A percentile compares a stretch with the other conserved stretches of the same genome.
Conservation (phyloP, 352 stramenopile genomes). For the Phytopythium aichiense region DNA sequence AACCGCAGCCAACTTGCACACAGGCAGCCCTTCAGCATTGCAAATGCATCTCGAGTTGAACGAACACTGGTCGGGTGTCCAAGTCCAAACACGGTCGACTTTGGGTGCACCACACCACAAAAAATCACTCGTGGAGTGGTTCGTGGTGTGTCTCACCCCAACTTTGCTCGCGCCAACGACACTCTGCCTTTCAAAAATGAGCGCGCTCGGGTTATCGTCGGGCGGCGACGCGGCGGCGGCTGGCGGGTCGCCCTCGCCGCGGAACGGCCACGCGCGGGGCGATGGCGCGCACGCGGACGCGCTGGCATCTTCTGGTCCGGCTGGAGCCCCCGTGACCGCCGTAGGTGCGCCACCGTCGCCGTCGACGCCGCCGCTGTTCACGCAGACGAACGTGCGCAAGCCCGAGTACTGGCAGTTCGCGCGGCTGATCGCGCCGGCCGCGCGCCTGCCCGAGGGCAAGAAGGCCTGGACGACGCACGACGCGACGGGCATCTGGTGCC, state of each 20-base stretch:
- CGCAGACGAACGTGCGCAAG: slow-evolving; percentile 43
- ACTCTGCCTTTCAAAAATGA: neutral
- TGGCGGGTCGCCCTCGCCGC: neutral
- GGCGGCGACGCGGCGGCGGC: neutral
- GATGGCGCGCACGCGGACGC: neutral
- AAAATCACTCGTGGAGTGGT: no score
- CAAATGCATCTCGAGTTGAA: no score
- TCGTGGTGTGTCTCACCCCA: no score
- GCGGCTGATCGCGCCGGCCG: slow-evolving; percentile 16
- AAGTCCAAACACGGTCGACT: no score
- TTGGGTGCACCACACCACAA: no score
- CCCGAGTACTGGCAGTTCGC: slow-evolving; percentile 56
- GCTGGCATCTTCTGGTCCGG: neutral
- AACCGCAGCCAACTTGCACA: no score
- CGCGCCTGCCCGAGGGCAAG: slow-evolving; percentile 17
- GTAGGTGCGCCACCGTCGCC: neutral
- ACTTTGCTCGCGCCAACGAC: no score
- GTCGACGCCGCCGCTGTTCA: slow-evolving; percentile 29
- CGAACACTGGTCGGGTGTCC: no score
- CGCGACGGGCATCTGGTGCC: slow-evolving; percentile 44
- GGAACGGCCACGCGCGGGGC: neutral
- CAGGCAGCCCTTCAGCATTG: no score
- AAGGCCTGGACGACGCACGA: slow-evolving; percentile 46
- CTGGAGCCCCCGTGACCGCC: neutral
- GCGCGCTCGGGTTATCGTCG: neutral